A percentile compares a stretch with the other conserved stretches of the same genome.
These are phyloP conservation scores for Wickerhamomyces canadensis DNA, from an alignment of 805 yeast genomes.

Conservation along the genomic window DNA sequence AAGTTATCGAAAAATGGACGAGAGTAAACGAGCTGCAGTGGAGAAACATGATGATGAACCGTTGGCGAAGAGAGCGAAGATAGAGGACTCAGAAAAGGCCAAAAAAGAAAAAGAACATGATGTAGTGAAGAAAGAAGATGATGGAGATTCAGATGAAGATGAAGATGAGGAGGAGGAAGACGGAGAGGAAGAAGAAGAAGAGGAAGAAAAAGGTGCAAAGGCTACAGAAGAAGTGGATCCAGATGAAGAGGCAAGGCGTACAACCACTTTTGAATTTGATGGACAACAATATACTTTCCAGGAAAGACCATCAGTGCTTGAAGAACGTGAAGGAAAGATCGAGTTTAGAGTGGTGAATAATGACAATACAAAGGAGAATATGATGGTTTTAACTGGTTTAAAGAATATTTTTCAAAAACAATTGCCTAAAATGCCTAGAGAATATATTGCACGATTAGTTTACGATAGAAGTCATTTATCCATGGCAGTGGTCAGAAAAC, in stretches of 20 bases:
- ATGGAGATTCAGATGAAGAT: slow-evolving; percentile 23
- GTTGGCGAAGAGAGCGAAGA: slow-evolving; percentile 21
- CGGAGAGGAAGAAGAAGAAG: slow-evolving; percentile 20
- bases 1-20: slow-evolving; percentile 10
- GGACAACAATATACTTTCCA: slow-evolving; percentile 78
- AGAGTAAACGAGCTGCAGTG: slow-evolving; percentile 10
- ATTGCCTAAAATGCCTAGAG: slow-evolving; percentile 97
- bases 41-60: slow-evolving; percentile 24
- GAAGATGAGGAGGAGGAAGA: slow-evolving; percentile 18
- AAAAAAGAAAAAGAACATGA: slow-evolving; percentile 16
- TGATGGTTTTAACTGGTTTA: slow-evolving; percentile 90
- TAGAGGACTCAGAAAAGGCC: slow-evolving; percentile 25
- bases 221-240: slow-evolving; percentile 24
- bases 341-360: slow-evolving; percentile 96
- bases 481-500: slow-evolving; percentile 92
- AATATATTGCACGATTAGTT: slow-evolving; percentile 89
- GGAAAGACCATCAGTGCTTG: slow-evolving; percentile 91
- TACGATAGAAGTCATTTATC: slow-evolving; percentile 93
- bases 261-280: slow-evolving; percentile 45
- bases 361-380: slow-evolving; percentile 79
- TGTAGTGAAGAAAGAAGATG: slow-evolving; percentile 19
- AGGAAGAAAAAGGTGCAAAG: slow-evolving; percentile 19
- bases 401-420: slow-evolving; percentile 97
- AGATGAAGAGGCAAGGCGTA: slow-evolving; percentile 31
- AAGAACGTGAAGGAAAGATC: slow-evolving; percentile 87